Evolutionary conservation across 2,329 filamentous ascomycete genomes (phyloP), one percentile per base, ranked within the genome.

Genomic region (Curvularia lunata): DNA sequence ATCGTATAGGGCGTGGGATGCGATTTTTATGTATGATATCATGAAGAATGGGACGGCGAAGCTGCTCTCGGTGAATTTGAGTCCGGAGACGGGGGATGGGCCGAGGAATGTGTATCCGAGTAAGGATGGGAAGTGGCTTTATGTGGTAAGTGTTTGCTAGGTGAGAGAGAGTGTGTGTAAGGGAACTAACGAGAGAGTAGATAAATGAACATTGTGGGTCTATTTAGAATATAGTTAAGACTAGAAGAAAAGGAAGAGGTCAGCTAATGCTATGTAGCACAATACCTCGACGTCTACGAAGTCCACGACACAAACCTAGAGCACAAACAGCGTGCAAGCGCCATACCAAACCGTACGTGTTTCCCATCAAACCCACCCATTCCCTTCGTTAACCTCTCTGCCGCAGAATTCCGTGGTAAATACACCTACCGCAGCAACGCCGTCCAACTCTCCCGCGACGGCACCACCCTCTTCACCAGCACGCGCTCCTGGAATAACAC

Each of bases 341-440:
- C 38, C 12, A 48, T 54, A 23, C 52, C 52, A 2, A 23, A 54
- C 3, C 16, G 52, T 54, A 41, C 13, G 52, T 54, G 18, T 32
- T 32, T 7, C n/a, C 10, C 25, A 7, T 1, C 28, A 32, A n/a
- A 47, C 13, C 4, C 28, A 8, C 28, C 12, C 28, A 10, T 4
- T 2, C 32, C 32, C 13, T 6, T 37, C 8, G 16, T 12, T 37
- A 37, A 37, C 7, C 34, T 18, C 16, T 6, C n/a, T n/a, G 34
- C n/a, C 37, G 10, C 25, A 54, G 45, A 27, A 21, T 21, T 18
- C n/a, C 45, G 52, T 16, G 45, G 45, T 23, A 54, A 54, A 23
- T 54, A 54, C 25, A 54, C 52, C 25, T 54, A 54, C 43, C 52
- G 52, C 34, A 54, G 52, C 37, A 54, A 48, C 25, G 43, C 52